Percentiles rank a stretch among this genome's conserved stretches.
phyloP scores from a whole-genome alignment of 345 rosid genomes.

The Euphorbia lathyris region DNA sequence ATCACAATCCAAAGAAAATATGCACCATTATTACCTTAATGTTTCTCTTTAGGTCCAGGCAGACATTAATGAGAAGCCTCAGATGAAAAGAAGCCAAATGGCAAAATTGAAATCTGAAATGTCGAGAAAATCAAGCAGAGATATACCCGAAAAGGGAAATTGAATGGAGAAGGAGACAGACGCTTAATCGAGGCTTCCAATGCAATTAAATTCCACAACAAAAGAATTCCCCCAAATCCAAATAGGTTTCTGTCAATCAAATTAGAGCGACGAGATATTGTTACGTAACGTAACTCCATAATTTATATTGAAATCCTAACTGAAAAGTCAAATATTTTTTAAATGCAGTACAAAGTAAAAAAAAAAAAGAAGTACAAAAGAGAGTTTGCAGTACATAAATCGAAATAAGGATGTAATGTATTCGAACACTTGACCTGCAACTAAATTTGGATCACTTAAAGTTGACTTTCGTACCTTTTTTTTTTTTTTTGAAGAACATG shows the following conservation, averaged over 20 bases:
- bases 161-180: too few species aligned
- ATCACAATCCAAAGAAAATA: neutral
- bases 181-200: neutral
- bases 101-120: too few species aligned
- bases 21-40: neutral
- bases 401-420: neutral
- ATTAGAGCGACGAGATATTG: neutral
- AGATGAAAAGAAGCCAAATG: neutral
- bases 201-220: neutral
- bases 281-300: neutral
- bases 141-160: neutral
- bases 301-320: neutral
- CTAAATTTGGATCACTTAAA: neutral
- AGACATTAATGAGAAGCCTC: neutral
- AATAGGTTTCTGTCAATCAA: neutral
- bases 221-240: neutral
- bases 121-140: too few species aligned
- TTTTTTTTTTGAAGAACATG: too few species aligned
- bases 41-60: neutral
- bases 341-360: too few species aligned
- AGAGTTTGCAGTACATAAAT: conserved; percentile 28
- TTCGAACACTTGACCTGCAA: conserved; percentile 17
- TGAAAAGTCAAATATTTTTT: too few species aligned
- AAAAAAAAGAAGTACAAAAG: conserved; percentile 31
- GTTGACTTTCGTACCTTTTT: too few species aligned